Percentiles rank a stretch among this genome's conserved stretches.
Evolutionary conservation across 1,284 basidiomycete species (phyloP).

Genomic region (Trichosporon faecale): DNA sequence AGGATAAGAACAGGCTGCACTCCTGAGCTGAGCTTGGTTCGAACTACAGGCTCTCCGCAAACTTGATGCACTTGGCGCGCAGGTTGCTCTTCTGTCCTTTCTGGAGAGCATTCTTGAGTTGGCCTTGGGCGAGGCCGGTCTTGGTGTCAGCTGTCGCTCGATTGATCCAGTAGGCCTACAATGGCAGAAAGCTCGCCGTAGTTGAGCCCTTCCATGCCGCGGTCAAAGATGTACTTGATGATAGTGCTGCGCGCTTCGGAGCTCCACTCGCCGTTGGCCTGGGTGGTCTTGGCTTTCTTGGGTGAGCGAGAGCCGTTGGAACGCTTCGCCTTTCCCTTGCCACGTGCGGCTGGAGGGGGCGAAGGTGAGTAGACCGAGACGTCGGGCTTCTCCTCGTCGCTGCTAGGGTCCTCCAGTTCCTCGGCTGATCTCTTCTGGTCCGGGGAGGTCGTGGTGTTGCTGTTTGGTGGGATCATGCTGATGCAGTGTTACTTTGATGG

Average conservation of each 20-base stretch:
- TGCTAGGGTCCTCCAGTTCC: neutral
- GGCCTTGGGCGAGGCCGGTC: slow-evolving; percentile 25
- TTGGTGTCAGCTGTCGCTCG: slow-evolving; percentile 14
- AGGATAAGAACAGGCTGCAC: no score
- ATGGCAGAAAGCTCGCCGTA: slow-evolving; percentile 23
- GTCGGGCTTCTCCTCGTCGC: neutral
- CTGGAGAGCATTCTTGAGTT: slow-evolving; percentile 34
- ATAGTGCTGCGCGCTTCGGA: slow-evolving; percentile 22
- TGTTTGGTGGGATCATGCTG: neutral
- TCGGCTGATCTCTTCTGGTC: neutral
- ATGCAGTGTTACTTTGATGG: neutral
- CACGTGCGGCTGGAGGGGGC: neutral
- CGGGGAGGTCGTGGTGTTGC: neutral
- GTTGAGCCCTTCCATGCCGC: slow-evolving; percentile 25
- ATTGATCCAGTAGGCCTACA: slow-evolving; percentile 15
- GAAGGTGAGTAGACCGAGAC: neutral
- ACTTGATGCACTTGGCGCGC: slow-evolving; percentile 25
- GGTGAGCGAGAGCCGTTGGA: neutral
- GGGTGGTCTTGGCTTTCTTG: neutral
- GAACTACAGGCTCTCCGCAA: neutral
- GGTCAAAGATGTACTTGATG: slow-evolving; percentile 29
- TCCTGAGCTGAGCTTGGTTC: no score
- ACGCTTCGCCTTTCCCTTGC: neutral
- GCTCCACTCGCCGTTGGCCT: slow-evolving; percentile 22
- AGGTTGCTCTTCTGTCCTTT: slow-evolving; percentile 32